Evolutionary conservation across 208 protist genomes (phyloP).

Genomic region (Trypanosoma grayi): DNA sequence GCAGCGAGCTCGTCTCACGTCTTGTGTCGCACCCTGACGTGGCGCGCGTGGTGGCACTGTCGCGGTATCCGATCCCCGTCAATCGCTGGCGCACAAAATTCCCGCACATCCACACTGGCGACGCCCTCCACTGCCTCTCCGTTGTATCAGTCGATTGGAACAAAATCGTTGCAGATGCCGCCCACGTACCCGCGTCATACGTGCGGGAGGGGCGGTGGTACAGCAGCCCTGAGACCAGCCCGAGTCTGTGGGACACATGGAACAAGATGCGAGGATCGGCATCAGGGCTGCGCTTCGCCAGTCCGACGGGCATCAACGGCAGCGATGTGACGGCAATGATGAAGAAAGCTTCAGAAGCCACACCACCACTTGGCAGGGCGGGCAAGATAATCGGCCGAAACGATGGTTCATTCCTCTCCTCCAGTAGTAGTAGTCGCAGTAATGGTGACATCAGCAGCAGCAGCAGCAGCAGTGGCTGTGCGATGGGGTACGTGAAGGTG

Average conservation of each 20-base stretch:
- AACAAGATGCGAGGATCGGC: background rate
- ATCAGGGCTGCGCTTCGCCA: background rate
- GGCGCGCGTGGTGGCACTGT: slow-evolving; percentile 52
- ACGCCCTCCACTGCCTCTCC: slow-evolving; percentile 51
- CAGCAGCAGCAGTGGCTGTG: background rate
- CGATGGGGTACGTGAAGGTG: slow-evolving; percentile 11
- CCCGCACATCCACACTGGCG: slow-evolving; percentile 40
- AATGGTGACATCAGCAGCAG: no score
- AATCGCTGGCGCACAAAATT: slow-evolving; percentile 52
- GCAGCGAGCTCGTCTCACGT: slow-evolving; percentile 54
- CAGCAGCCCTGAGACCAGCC: background rate
- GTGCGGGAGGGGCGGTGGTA: slow-evolving; percentile 40
- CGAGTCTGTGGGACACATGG: background rate
- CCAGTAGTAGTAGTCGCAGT: no score
- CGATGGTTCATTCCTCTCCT: no score
- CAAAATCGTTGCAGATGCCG: slow-evolving; percentile 45
- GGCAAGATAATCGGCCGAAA: no score
- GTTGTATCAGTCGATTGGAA: slow-evolving; percentile 67
- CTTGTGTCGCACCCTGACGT: slow-evolving; percentile 64
- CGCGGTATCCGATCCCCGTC: slow-evolving; percentile 49
- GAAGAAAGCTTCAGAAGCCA: no score
- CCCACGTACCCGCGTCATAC: slow-evolving; percentile 44
- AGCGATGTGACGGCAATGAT: no score
- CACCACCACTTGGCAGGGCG: no score
- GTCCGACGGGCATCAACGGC: no score